These are phyloP conservation scores for Trametes cinnabarina DNA, from an alignment of 768 basidiomycete genomes.

Conservation along the genomic window DNA sequence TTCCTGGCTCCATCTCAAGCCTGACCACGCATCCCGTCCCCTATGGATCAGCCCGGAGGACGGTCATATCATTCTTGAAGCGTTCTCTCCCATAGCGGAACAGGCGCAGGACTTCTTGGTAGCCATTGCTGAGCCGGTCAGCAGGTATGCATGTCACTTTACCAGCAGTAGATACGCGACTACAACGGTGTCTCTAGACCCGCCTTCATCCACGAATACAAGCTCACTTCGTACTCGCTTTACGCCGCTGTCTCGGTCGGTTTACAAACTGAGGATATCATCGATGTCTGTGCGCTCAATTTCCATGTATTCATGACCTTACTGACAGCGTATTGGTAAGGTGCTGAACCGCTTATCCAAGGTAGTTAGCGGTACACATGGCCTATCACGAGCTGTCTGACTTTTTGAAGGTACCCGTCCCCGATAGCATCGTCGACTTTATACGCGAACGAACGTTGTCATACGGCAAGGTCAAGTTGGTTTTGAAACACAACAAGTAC, in stretches of 20 bases:
- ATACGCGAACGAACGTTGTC: constrained; percentile 93
- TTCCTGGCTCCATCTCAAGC: constrained; percentile 81
- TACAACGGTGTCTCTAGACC: constrained; percentile 55
- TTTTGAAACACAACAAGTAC: constrained; percentile 97
- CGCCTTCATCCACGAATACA: constrained; percentile 98
- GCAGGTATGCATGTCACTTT: constrained; percentile 64
- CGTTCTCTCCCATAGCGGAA: constrained; percentile 95
- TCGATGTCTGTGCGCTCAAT: constrained; percentile 67
- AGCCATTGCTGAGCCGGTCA: constrained; percentile 97
- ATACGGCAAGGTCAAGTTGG: constrained; percentile 97
- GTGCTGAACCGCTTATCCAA: constrained; percentile 81
- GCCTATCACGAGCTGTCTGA: not conserved
- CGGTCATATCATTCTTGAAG: constrained; percentile 93
- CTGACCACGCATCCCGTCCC: constrained; percentile 88
- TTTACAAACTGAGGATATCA: constrained; percentile 95
- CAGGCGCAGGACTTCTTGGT: constrained; percentile 98
- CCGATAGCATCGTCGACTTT: constrained; percentile 78
- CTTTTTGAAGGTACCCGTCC: constrained; percentile 77
- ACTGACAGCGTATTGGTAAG: constrained; percentile 35
- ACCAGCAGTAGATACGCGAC: constrained; percentile 31
- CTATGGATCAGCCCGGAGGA: constrained; percentile 95
- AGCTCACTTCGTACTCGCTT: constrained; percentile 94
- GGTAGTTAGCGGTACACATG: constrained; percentile 37
- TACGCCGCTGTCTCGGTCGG: constrained; percentile 99
- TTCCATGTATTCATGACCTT: constrained; percentile 29